Evolutionary conservation across 768 basidiomycete genomes (phyloP).

Genomic region (Russula sp.): DNA sequence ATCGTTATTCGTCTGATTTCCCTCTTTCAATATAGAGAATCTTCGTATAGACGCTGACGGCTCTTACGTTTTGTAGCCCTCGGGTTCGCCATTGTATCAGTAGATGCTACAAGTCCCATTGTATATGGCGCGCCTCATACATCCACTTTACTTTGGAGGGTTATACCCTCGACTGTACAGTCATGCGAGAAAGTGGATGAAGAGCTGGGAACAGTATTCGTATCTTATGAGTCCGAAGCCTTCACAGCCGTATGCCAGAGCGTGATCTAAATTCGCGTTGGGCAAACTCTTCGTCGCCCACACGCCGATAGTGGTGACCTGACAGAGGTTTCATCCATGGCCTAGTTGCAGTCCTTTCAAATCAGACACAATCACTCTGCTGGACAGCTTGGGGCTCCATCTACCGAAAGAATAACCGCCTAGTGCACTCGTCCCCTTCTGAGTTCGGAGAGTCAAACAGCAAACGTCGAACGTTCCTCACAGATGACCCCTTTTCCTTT

Average conservation of each 20-base stretch:
- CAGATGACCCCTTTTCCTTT: background rate
- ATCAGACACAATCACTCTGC: background rate
- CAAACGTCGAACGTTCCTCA: no score
- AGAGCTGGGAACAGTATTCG: background rate
- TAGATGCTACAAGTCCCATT: constrained; percentile 11
- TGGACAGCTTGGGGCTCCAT: background rate
- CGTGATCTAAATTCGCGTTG: background rate
- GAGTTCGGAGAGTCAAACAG: background rate
- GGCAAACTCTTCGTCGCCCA: background rate
- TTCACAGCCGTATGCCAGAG: background rate
- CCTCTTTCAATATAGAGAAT: constrained; percentile 2
- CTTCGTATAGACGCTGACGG: background rate
- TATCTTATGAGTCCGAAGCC: background rate
- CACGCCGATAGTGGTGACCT: background rate
- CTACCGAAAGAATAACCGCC: background rate
- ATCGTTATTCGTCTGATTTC: constrained; percentile 79
- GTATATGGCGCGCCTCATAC: background rate
- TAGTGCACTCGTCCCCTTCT: background rate
- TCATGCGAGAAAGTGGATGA: background rate
- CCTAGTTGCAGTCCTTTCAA: background rate
- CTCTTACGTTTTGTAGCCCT: constrained; percentile 3
- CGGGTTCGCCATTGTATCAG: constrained; percentile 13
- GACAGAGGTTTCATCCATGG: background rate
- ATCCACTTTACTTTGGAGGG: background rate
- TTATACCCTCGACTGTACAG: background rate